phyloP scores from a whole-genome alignment of 2,329 filamentous ascomycete genomes.

The Paradendryphiella salina region DNA sequence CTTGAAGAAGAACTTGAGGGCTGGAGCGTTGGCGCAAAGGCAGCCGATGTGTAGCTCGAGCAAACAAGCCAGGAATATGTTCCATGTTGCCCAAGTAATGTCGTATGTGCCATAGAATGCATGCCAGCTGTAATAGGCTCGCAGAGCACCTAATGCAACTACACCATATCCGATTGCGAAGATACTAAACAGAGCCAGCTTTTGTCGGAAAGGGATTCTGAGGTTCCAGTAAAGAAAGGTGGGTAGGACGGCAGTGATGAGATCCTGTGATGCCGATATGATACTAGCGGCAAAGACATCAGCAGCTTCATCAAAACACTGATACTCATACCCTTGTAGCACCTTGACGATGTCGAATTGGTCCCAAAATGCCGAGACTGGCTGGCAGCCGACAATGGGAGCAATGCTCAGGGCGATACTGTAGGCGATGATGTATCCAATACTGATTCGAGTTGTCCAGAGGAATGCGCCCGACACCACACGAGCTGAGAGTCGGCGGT shows the following conservation, averaged over 20 bases:
- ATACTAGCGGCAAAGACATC: conserved; percentile 35
- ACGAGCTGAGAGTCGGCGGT: conserved; percentile 34
- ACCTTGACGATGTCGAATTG: conserved; percentile 25
- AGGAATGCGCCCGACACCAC: conserved; percentile 31
- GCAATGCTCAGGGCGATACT: conserved; percentile 34
- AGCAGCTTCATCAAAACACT: conserved; percentile 41
- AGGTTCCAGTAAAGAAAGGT: conserved; percentile 42
- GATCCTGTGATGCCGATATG: conserved; percentile 34
- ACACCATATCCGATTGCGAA: conserved; percentile 41
- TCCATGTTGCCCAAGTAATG: conserved; percentile 33
- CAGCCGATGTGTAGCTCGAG: conserved; percentile 38
- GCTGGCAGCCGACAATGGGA: conserved; percentile 36
- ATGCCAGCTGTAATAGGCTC: conserved; percentile 34
- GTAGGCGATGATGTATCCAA: conserved; percentile 33
- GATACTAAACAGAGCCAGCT: conserved; percentile 36
- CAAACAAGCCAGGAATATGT: conserved; percentile 25
- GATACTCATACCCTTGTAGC: conserved; percentile 30
- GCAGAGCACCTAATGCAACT: conserved; percentile 28
- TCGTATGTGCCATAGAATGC: conserved; percentile 39
- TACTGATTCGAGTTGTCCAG: conserved; percentile 32
- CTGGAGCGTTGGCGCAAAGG: conserved; percentile 39
- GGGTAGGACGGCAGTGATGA: conserved; percentile 38
- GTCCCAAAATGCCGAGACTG: conserved; percentile 41
- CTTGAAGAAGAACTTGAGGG: conserved; percentile 42
- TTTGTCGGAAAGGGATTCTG: conserved; percentile 34